Evolutionary conservation across 495 filamentous ascomycete species (phyloP).

Genomic region (Xylaria grammica): DNA sequence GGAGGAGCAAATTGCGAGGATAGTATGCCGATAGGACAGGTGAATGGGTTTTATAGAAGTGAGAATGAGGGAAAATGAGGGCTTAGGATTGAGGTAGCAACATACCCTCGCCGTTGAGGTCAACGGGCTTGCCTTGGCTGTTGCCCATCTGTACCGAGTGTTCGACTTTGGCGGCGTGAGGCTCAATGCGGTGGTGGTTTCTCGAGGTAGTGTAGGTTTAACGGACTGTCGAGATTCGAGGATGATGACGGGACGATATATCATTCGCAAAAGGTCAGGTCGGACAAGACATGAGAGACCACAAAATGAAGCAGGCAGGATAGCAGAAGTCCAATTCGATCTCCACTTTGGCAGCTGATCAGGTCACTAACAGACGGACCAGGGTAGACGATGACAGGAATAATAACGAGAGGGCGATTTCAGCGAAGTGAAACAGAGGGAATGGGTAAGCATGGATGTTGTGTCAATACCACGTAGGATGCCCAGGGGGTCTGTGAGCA

Average conservation of each 20-base stretch:
- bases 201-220: not conserved
- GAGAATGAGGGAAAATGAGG: constrained; percentile 10
- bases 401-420: constrained; percentile 9
- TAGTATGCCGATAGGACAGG: constrained; percentile 19
- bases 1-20: constrained; percentile 13
- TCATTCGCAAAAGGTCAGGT: constrained; percentile 17
- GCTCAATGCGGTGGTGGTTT: constrained; percentile 8
- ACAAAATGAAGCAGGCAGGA: not conserved
- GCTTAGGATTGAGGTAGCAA: constrained; percentile 25
- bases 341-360: constrained; percentile 23
- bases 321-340: constrained; percentile 7
- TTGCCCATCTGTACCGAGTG: constrained; percentile 75
- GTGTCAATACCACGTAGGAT: constrained; percentile 21
- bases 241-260: constrained; percentile 6
- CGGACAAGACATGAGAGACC: constrained; percentile 22
- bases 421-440: constrained; percentile 16
- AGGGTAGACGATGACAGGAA: constrained; percentile 12
- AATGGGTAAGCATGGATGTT: constrained; percentile 25
- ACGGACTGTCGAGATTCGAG: not conserved
- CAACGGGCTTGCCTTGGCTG: constrained; percentile 88
- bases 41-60: constrained; percentile 12
- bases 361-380: constrained; percentile 17
- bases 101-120: constrained; percentile 91
- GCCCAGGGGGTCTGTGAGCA: constrained; percentile 4
- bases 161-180: constrained; percentile 9